These are phyloP conservation scores for Claviceps africana DNA, from an alignment of 2,329 filamentous ascomycete species.

Conservation along the genomic window DNA sequence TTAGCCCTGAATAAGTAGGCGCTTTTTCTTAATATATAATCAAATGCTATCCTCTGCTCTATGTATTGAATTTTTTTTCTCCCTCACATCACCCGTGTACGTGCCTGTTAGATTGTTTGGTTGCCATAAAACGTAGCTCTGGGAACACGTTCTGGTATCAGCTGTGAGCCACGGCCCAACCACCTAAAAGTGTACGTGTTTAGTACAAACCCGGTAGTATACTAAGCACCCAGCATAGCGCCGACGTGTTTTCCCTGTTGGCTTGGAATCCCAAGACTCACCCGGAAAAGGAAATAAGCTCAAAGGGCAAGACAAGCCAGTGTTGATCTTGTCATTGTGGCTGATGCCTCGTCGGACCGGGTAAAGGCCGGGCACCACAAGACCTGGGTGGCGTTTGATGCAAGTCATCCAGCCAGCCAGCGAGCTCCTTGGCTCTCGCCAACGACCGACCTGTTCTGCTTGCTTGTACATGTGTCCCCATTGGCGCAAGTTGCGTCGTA, in stretches of 20 bases:
- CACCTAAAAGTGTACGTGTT: background rate
- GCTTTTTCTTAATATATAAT: background rate
- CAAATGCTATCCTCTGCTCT: background rate
- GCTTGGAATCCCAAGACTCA: background rate
- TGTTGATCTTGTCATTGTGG: too few relatives aligned
- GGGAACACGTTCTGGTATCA: background rate
- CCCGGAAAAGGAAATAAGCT: background rate
- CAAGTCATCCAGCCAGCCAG: background rate
- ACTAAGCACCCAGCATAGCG: background rate
- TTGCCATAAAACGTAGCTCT: background rate
- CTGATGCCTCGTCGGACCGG: background rate
- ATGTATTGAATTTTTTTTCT: background rate
- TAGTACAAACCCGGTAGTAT: background rate
- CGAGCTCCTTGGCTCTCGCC: background rate
- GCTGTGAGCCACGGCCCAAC: background rate
- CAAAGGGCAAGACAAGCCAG: too few relatives aligned
- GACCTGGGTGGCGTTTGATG: too few relatives aligned
- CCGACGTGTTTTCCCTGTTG: background rate
- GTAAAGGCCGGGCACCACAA: constrained; percentile 4
- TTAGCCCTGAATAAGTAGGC: background rate
- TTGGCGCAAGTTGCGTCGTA: background rate
- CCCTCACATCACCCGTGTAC: too few relatives aligned
- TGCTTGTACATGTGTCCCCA: background rate
- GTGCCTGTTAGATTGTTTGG: background rate
- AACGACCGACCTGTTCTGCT: too few relatives aligned